A percentile compares a stretch with the other conserved stretches of the same genome.
Evolutionary conservation across 1,284 basidiomycete genomes (phyloP).

Genomic region (Pulveroboletus sp.): DNA sequence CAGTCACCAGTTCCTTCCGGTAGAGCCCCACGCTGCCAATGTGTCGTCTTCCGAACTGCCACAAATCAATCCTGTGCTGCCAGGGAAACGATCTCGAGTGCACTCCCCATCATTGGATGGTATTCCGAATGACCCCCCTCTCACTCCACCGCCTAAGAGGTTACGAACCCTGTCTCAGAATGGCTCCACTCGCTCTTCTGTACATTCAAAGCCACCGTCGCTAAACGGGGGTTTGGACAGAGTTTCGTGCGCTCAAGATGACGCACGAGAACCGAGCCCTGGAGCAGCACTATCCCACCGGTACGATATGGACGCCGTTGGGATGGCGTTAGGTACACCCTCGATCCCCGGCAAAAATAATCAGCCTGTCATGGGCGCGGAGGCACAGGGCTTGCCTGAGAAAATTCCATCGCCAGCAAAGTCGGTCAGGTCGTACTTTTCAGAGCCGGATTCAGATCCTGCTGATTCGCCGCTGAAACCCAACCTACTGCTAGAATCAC

Average conservation of each 20-base stretch:
- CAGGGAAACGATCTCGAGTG: conserved; percentile 24
- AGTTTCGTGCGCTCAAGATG: background rate
- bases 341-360: conserved; percentile 10
- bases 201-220: background rate
- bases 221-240: conserved; percentile 8
- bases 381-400: background rate
- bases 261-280: background rate
- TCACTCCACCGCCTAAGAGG: conserved; percentile 23
- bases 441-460: conserved; percentile 44
- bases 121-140: background rate
- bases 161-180: conserved; percentile 13
- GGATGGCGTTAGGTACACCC: background rate
- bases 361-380: background rate
- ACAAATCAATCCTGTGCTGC: conserved; percentile 5
- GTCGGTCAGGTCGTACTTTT: conserved; percentile 43
- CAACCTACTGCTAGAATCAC: conserved; percentile 37
- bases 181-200: background rate
- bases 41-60: conserved; percentile 16
- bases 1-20: conserved; percentile 7
- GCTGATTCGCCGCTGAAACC: conserved; percentile 32
- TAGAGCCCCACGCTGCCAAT: conserved; percentile 9
- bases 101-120: conserved; percentile 10
- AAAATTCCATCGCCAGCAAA: conserved; percentile 36
- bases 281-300: background rate
- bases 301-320: background rate